Conservation (phyloP, 2,329 filamentous ascomycete species). For the Orbilia javanica region DNA sequence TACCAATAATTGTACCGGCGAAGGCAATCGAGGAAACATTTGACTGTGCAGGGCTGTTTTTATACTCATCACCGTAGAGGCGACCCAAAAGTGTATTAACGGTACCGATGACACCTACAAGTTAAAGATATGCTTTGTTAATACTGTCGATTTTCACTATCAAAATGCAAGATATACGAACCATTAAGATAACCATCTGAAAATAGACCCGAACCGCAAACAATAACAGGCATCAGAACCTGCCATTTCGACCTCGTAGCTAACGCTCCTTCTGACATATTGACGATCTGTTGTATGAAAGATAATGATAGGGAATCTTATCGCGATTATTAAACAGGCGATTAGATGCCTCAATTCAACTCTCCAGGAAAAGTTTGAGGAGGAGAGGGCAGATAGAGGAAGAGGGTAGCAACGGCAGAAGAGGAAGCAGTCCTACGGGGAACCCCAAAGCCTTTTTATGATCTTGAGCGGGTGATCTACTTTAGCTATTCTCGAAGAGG, state of each 20-base stretch:
- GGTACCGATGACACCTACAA: constrained; percentile 77
- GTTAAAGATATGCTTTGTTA: not conserved
- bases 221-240: constrained; percentile 79
- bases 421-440: constrained; percentile 5
- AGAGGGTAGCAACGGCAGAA: constrained; percentile 46
- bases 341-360: constrained; percentile 24
- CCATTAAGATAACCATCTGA: constrained; percentile 93
- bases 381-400: constrained; percentile 24
- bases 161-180: constrained; percentile 67
- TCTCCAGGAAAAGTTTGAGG: constrained; percentile 28
- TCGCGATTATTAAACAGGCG: constrained; percentile 13
- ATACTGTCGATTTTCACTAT: constrained; percentile 1
- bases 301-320: constrained; percentile 28
- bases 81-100: constrained; percentile 76
- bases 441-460: constrained; percentile 54
- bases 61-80: constrained; percentile 79
- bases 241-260: constrained; percentile 65
- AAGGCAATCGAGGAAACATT: constrained; percentile 88
- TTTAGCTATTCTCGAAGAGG: constrained; percentile 45
- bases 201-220: constrained; percentile 89
- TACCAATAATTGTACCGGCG: constrained; percentile 73
- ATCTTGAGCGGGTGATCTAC: constrained; percentile 48
- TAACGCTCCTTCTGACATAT: constrained; percentile 43
- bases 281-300: not conserved
- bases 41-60: constrained; percentile 75